Evolutionary conservation across 2,329 filamentous ascomycete species (phyloP), one percentile per base, ranked within the genome.

Genomic region (Davidsoniella australis): DNA sequence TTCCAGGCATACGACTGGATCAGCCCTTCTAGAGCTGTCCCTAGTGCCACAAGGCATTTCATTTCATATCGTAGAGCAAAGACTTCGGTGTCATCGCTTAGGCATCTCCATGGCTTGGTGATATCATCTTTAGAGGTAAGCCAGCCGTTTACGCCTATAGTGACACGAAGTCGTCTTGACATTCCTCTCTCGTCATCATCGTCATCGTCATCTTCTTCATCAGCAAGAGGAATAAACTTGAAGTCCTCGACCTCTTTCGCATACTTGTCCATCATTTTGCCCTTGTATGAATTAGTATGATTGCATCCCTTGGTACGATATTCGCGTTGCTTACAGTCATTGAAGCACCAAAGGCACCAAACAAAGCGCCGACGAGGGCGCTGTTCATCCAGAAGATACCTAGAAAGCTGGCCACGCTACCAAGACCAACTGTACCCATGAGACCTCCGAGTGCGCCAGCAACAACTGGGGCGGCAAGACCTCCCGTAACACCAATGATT

Each of bases 131-230:
- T 76, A 6, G 76, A 70, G 2, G 75, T 80, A 10, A 94, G 70
- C 88, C 87, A 94, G 36, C 88, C 88, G 53, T 85, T 89, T 55
- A 94, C 78, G 7, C 85, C 85, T 51, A 95, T 85, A 0, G 84
- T 87, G 2, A 95, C 80, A 9, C 86, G 75, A 3, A 94, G 66
- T 2, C 82, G 73, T 5, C 53, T 26, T 41, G 43, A 40, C 14
- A 41, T 10, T 6, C 39, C 23, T 12, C 12, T 2, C 29, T 33
- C 29, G 29, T 33, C 29, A 33, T 33, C 29, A 33, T 33, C 37
- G 4, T 36, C 37, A 5, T 36, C 29, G 4, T 37, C 17, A 33
- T 42, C 10, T 37, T 45, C 41, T 26, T 53, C 51, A 12, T 50
- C 45, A 26, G 73, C 70, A 14, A 93, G 73, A 0, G 86, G 86